A percentile compares a stretch with the other conserved stretches of the same genome.
phyloP scores from a whole-genome alignment of 2,329 filamentous ascomycete species.

The Niveomyces coronatus region DNA sequence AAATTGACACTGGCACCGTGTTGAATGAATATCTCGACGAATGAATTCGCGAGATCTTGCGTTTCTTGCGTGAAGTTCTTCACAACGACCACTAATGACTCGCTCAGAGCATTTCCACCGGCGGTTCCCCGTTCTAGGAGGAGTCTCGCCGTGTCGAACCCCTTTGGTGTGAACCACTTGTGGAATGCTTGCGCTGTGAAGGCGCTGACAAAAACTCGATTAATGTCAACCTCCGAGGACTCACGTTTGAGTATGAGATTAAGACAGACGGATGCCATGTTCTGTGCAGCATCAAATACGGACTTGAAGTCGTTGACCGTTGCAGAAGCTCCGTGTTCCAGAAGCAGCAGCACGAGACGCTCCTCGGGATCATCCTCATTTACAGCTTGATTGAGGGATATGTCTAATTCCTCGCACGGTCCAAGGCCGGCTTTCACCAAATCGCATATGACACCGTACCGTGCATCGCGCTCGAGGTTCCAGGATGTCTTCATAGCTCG shows the following conservation, averaged over 20 bases:
- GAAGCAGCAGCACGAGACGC: conserved; percentile 34
- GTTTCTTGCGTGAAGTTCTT: conserved; percentile 29
- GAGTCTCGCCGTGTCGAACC: conserved; percentile 35
- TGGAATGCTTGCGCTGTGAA: conserved; percentile 31
- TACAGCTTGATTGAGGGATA: conserved; percentile 39
- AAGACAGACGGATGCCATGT: conserved; percentile 28
- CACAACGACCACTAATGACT: conserved; percentile 36
- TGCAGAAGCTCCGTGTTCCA: conserved; percentile 42
- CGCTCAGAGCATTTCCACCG: conserved; percentile 32
- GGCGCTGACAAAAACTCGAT: conserved; percentile 32
- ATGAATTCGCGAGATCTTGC: conserved; percentile 30
- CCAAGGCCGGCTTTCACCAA: conserved; percentile 41
- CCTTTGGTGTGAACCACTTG: conserved; percentile 37
- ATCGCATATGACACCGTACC: conserved; percentile 37
- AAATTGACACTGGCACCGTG: conserved; percentile 38
- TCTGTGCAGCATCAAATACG: conserved; percentile 37
- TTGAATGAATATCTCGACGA: conserved; percentile 29
- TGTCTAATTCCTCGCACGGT: conserved; percentile 38
- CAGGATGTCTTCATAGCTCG: conserved; percentile 44
- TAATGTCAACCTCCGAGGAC: conserved; percentile 33
- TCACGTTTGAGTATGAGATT: conserved; percentile 31
- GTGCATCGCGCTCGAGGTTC: conserved; percentile 36
- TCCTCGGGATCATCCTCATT: conserved; percentile 42
- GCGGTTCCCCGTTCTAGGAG: conserved; percentile 42
- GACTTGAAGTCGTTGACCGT: conserved; percentile 41